Conservation (phyloP, 2,329 filamentous ascomycete species). For the Chlorencoelia australis region DNA sequence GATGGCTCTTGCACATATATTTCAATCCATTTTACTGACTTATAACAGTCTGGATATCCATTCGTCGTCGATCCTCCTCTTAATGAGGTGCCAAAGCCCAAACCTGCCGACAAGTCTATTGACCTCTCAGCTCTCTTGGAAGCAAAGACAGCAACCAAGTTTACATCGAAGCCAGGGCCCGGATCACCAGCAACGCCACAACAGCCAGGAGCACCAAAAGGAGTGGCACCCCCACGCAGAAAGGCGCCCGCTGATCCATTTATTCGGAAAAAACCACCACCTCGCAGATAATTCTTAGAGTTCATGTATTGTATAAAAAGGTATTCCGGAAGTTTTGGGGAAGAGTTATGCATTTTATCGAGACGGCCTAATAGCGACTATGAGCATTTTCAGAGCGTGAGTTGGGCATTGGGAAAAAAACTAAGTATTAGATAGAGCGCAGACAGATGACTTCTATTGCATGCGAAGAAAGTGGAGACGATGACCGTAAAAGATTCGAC, state of each 20-base stretch:
- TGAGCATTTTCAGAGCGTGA: slow-evolving; percentile 1
- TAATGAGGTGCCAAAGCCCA: too few relatives aligned
- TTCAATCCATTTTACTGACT: too few relatives aligned
- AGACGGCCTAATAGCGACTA: not conserved
- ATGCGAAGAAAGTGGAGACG: not conserved
- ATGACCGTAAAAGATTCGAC: too few relatives aligned
- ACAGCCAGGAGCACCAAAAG: too few relatives aligned
- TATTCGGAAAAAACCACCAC: slow-evolving; percentile 12
- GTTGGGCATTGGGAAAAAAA: slow-evolving; percentile 1
- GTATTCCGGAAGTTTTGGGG: not conserved
- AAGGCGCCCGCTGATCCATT: slow-evolving; percentile 14
- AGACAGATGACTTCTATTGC: slow-evolving; percentile 3
- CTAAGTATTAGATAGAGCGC: not conserved
- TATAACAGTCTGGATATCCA: too few relatives aligned
- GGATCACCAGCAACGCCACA: too few relatives aligned
- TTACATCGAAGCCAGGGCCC: slow-evolving; percentile 1
- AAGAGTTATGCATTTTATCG: not conserved
- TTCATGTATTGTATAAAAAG: not conserved
- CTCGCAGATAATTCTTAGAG: not conserved
- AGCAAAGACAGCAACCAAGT: slow-evolving; percentile 6
- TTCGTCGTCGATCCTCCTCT: too few relatives aligned
- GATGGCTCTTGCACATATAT: too few relatives aligned
- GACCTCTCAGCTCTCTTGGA: slow-evolving; percentile 7
- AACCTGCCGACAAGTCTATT: slow-evolving; percentile 1
- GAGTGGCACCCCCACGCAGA: slow-evolving; percentile 11